A percentile compares a stretch with the other conserved stretches of the same genome.
phyloP scores from a whole-genome alignment of 495 filamentous ascomycete genomes.

The Hypoxylon lenormandii region DNA sequence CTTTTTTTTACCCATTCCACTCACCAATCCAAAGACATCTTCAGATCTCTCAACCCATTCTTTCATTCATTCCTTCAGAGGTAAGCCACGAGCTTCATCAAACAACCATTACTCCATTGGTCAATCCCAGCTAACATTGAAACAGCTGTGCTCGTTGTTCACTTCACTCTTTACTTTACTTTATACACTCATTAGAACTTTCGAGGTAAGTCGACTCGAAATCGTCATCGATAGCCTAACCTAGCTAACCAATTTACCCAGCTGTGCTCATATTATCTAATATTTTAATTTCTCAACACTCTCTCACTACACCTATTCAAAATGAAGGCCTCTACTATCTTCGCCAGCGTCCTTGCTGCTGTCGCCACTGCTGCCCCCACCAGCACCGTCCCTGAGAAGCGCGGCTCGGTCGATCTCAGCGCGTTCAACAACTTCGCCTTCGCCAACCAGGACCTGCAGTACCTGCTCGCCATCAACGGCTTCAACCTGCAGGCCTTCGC shows the following conservation, averaged over 20 bases:
- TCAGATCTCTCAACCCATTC: slow-evolving; percentile 47
- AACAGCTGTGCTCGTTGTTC: slow-evolving; percentile 65
- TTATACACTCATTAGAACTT: slow-evolving; percentile 57
- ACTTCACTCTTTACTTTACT: slow-evolving; percentile 63
- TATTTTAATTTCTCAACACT: slow-evolving; percentile 53
- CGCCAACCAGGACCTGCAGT: slow-evolving; percentile 60
- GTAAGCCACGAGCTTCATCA: slow-evolving; percentile 45
- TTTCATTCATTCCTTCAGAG: slow-evolving; percentile 65
- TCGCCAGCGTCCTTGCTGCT: slow-evolving; percentile 57
- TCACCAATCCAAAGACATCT: slow-evolving; percentile 53
- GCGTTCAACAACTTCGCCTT: slow-evolving; percentile 58
- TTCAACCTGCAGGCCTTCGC: slow-evolving; percentile 57
- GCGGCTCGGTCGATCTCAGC: slow-evolving; percentile 51
- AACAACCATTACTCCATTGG: slow-evolving; percentile 8
- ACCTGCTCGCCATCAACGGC: slow-evolving; percentile 60
- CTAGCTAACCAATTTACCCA: slow-evolving; percentile 45
- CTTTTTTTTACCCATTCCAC: slow-evolving; percentile 57
- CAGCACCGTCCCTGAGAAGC: slow-evolving; percentile 47
- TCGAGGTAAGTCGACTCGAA: slow-evolving; percentile 56
- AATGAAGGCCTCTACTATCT: slow-evolving; percentile 60
- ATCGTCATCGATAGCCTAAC: not conserved
- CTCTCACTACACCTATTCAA: slow-evolving; percentile 48
- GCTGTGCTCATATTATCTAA: slow-evolving; percentile 63
- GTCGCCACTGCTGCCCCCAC: slow-evolving; percentile 56
- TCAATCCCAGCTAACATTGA: slow-evolving; percentile 41